These are phyloP conservation scores for Pelargonium myrrhifolium DNA, from an alignment of 441 rosid species.

Conservation along the genomic window DNA sequence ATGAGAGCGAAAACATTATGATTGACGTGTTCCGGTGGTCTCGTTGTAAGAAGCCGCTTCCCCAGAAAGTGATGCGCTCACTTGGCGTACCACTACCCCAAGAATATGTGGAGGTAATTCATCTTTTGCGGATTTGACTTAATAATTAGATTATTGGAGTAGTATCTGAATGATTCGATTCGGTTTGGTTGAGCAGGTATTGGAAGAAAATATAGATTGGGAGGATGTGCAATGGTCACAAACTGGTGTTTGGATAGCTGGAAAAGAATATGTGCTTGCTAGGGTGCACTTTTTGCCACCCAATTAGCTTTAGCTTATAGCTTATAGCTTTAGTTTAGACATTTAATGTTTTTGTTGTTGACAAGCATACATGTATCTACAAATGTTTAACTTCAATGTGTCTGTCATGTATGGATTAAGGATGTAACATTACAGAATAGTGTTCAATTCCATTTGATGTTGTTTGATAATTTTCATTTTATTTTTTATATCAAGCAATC, in stretches of 20 bases:
- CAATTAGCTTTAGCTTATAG: constrained; percentile 27
- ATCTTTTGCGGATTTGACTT: too few relatives aligned
- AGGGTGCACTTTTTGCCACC: constrained; percentile 82
- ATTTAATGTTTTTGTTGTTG: too few relatives aligned
- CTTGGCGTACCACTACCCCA: constrained; percentile 84
- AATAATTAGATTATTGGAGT: too few relatives aligned
- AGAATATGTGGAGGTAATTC: constrained; percentile 73
- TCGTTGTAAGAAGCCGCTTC: constrained; percentile 81
- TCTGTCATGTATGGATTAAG: too few relatives aligned
- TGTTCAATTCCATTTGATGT: too few relatives aligned
- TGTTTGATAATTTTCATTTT: too few relatives aligned
- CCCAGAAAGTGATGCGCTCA: constrained; percentile 76
- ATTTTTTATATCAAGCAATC: too few relatives aligned
- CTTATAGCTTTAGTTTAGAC: neutral
- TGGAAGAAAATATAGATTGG: constrained; percentile 94
- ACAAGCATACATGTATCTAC: too few relatives aligned
- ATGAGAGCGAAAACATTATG: constrained; percentile 47
- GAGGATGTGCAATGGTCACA: constrained; percentile 99
- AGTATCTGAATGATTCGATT: too few relatives aligned
- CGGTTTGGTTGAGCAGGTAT: constrained; percentile 45
- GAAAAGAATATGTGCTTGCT: constrained; percentile 79
- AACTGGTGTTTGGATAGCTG: constrained; percentile 93
- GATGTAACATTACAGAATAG: too few relatives aligned
- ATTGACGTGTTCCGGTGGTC: constrained; percentile 91
- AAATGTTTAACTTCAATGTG: too few relatives aligned